These are phyloP conservation scores for Xylariales sp. DNA, from an alignment of 2,329 filamentous ascomycete genomes.

Conservation along the genomic window DNA sequence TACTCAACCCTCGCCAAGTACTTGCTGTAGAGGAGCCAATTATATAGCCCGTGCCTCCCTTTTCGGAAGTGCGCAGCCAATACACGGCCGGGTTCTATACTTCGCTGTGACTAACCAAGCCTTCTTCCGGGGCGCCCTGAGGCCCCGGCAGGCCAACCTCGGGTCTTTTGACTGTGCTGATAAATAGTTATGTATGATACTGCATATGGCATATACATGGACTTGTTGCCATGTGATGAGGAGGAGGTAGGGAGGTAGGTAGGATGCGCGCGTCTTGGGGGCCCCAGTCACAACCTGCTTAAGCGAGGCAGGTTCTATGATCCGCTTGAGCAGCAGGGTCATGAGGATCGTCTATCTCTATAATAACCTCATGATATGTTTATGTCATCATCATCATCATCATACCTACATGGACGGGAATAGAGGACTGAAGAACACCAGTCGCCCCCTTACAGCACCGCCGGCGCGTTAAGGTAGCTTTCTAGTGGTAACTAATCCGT, in stretches of 20 bases:
- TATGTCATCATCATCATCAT: background rate
- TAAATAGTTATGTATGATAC: conserved; percentile 23
- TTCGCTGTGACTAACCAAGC: conserved; percentile 19
- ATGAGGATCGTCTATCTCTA: background rate
- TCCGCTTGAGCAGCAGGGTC: background rate
- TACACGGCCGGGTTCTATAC: conserved; percentile 16
- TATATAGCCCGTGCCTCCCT: conserved; percentile 26
- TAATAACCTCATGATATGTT: conserved; percentile 8
- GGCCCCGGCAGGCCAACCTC: conserved; percentile 11
- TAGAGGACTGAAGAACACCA: background rate
- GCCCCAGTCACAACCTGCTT: conserved; percentile 10
- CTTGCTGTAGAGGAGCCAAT: conserved; percentile 26
- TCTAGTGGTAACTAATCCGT: conserved; percentile 9
- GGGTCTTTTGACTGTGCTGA: conserved; percentile 16
- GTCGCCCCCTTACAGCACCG: conserved; percentile 3
- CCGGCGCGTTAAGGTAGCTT: background rate
- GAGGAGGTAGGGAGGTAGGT: background rate
- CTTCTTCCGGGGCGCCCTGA: conserved; percentile 21
- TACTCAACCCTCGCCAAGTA: background rate
- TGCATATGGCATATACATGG: conserved; percentile 40
- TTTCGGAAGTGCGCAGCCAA: conserved; percentile 32
- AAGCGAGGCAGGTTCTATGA: conserved; percentile 8
- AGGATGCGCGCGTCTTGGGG: conserved; percentile 10
- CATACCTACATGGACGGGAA: background rate
- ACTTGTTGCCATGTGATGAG: conserved; percentile 35